phyloP scores from a whole-genome alignment of 2,329 filamentous ascomycete species.

The Fusarium sp. region DNA sequence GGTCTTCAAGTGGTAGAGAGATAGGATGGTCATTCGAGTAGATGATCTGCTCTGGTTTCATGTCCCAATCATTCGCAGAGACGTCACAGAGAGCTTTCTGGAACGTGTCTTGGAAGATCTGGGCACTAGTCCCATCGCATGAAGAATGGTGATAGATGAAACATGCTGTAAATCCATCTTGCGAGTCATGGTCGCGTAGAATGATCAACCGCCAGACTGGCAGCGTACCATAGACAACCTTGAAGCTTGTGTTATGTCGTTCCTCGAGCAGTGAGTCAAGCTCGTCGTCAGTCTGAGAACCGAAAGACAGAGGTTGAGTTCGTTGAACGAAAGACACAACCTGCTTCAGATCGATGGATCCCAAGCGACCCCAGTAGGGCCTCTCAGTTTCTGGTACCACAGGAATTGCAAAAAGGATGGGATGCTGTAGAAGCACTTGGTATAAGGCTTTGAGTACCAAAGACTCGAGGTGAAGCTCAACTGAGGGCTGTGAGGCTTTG shows the following conservation, averaged over 20 bases:
- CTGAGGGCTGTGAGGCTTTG: neutral
- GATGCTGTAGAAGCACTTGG: neutral
- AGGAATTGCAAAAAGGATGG: neutral
- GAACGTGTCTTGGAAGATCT: conserved; percentile 4
- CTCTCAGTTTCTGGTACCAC: neutral
- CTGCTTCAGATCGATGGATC: neutral
- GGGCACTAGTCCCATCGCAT: neutral
- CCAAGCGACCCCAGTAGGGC: neutral
- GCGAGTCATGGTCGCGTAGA: neutral
- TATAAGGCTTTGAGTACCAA: neutral
- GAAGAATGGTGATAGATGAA: conserved; percentile 5
- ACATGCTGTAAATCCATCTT: neutral
- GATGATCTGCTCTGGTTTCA: neutral
- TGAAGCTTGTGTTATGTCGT: conserved; percentile 9
- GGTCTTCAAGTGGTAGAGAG: neutral
- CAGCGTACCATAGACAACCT: neutral
- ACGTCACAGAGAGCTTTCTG: neutral
- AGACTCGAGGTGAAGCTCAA: neutral
- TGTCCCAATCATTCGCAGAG: accelerated
- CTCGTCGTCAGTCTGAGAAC: neutral
- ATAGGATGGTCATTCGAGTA: neutral
- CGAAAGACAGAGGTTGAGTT: neutral
- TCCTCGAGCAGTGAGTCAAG: conserved; percentile 12
- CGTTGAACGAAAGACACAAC: conserved; percentile 1
- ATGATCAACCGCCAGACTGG: conserved; percentile 3